These are phyloP conservation scores for Trypanosoma boissoni DNA, from an alignment of 208 protist species.

Conservation along the genomic window DNA sequence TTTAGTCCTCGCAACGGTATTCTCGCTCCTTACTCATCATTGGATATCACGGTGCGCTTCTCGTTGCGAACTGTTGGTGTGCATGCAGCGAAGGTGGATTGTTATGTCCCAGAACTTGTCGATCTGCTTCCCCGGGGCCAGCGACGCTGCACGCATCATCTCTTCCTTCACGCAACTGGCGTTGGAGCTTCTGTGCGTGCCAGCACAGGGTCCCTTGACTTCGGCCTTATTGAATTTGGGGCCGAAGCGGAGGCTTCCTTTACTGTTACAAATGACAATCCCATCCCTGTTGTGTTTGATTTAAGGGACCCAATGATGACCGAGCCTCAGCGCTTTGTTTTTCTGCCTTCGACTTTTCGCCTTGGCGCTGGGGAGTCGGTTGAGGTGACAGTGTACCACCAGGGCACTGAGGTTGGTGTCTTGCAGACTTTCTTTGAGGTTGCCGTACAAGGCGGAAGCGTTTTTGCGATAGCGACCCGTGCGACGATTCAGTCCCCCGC, in stretches of 20 bases:
- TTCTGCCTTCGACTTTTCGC: constrained; percentile 65
- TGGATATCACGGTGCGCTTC: constrained; percentile 61
- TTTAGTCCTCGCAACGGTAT: constrained; percentile 65
- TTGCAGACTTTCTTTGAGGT: constrained; percentile 88
- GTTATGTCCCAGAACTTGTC: constrained; percentile 67
- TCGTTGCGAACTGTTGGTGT: constrained; percentile 46
- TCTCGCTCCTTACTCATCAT: constrained; percentile 41
- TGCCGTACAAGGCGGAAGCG: constrained; percentile 64
- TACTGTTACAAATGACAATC: constrained; percentile 87
- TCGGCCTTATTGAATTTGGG: constrained; percentile 81
- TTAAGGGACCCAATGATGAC: constrained; percentile 75
- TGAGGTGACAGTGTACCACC: constrained; percentile 87
- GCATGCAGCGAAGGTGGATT: constrained; percentile 48
- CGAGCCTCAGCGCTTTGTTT: constrained; percentile 80
- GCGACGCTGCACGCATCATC: constrained; percentile 29
- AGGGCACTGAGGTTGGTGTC: constrained; percentile 68
- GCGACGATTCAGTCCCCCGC: constrained; percentile 76
- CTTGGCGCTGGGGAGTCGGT: constrained; percentile 76
- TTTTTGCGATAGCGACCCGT: constrained; percentile 77
- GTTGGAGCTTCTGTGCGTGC: constrained; percentile 74
- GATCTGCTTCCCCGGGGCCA: constrained; percentile 13
- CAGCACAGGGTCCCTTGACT: constrained; percentile 80
- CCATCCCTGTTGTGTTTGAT: constrained; percentile 70
- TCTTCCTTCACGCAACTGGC: constrained; percentile 53
- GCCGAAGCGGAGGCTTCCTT: constrained; percentile 72